Conservation (phyloP, 306 rosid species). For the Medicago arabica region DNA sequence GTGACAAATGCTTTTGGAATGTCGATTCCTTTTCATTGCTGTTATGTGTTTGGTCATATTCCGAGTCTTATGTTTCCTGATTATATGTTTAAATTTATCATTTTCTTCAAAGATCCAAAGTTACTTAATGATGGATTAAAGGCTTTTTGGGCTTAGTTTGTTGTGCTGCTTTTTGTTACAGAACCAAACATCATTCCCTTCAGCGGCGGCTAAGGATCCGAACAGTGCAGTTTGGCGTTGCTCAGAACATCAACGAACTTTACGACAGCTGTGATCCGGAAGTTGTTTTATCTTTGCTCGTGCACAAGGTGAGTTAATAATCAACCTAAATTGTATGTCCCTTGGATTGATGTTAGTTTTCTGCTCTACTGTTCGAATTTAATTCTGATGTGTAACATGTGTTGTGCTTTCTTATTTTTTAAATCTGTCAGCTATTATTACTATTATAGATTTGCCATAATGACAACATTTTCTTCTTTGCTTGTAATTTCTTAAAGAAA, state of each 20-base stretch:
- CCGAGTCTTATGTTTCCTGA: conserved; percentile 18
- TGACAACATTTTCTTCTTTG: conserved; percentile 3
- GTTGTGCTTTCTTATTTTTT: conserved; percentile 20
- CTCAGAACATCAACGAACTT: conserved; percentile 76
- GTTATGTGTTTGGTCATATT: conserved; percentile 5
- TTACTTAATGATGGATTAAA: conserved; percentile 34
- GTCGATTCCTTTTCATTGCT: conserved; percentile 23
- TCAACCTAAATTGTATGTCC: conserved; percentile 28
- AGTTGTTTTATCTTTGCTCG: conserved; percentile 83
- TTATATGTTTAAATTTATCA: conserved; percentile 20
- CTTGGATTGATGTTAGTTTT: conserved; percentile 18
- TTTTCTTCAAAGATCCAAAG: conserved; percentile 35
- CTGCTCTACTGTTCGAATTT: conserved; percentile 8
- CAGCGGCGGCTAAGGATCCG: conserved; percentile 86
- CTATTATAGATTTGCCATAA: conserved; percentile 24
- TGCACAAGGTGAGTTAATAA: conserved; percentile 75
- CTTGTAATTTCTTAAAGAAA: background rate
- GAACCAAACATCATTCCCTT: conserved; percentile 77
- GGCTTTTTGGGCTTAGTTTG: conserved; percentile 40
- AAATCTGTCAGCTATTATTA: conserved; percentile 20
- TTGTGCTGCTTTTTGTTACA: conserved; percentile 50
- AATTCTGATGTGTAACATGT: background rate
- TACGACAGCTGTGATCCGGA: conserved; percentile 92
- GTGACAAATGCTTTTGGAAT: conserved; percentile 5
- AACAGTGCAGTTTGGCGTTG: conserved; percentile 78